phyloP scores from a whole-genome alignment of 1,284 basidiomycete genomes.

The Austropuccinia psidii region DNA sequence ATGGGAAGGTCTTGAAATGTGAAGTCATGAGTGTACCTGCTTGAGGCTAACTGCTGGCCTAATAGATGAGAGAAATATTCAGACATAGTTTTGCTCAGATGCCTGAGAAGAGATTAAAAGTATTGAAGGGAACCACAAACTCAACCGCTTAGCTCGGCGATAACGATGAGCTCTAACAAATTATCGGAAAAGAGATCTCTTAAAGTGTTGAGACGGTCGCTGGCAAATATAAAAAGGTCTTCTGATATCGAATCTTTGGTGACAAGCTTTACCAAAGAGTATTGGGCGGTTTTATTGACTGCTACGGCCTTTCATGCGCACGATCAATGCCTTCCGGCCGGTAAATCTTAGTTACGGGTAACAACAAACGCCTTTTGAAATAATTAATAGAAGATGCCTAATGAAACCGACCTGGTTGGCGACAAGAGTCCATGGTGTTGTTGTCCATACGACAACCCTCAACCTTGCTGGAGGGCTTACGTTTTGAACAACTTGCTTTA shows the following conservation, averaged over 20 bases:
- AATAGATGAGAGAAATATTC: conserved; percentile 53
- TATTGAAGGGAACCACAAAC: background rate
- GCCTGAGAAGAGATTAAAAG: background rate
- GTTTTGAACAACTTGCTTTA: conserved; percentile 46
- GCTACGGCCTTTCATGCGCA: conserved; percentile 14
- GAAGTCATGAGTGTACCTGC: conserved; percentile 54
- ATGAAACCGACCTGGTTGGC: conserved; percentile 74
- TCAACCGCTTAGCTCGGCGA: conserved; percentile 27
- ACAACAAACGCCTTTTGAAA: too few relatives aligned
- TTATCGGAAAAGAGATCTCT: background rate
- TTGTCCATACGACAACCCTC: conserved; percentile 87
- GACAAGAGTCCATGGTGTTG: conserved; percentile 93
- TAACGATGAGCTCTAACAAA: background rate
- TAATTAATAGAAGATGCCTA: too few relatives aligned
- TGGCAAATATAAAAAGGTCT: conserved; percentile 31
- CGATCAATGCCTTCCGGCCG: background rate
- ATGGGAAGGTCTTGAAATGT: conserved; percentile 53
- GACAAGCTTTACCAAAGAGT: conserved; percentile 25
- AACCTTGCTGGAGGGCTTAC: background rate
- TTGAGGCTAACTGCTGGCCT: conserved; percentile 62
- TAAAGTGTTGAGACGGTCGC: conserved; percentile 17
- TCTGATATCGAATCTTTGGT: background rate
- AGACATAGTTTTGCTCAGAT: background rate
- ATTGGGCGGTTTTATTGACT: background rate
- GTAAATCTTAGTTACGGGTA: too few relatives aligned